Conservation (phyloP, 768 basidiomycete species). For the Boletus huronensis region DNA sequence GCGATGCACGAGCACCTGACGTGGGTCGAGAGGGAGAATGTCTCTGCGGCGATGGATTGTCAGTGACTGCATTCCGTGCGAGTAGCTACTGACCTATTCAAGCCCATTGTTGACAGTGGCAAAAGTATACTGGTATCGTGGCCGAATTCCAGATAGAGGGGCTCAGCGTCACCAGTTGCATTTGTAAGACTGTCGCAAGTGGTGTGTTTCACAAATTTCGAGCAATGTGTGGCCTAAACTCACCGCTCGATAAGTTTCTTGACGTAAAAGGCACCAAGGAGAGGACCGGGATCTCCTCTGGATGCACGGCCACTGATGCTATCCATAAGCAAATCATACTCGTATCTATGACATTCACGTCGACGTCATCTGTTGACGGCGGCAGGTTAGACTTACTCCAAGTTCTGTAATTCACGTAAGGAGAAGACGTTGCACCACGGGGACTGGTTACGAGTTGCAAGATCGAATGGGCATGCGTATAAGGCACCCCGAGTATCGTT, state of each 20-base stretch:
- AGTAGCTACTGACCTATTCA: conserved; percentile 32
- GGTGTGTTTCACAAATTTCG: neutral
- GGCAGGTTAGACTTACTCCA: conserved; percentile 31
- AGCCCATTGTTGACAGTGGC: conserved; percentile 36
- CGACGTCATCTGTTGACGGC: neutral
- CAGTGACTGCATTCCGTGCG: neutral
- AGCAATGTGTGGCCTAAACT: neutral
- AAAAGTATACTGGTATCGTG: conserved; percentile 41
- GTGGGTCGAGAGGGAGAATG: conserved; percentile 26
- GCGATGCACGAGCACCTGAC: conserved; percentile 27
- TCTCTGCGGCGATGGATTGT: conserved; percentile 27
- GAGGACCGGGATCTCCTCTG: conserved; percentile 31
- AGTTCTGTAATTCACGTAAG: conserved; percentile 30
- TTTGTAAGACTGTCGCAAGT: conserved; percentile 31
- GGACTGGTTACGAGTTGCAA: conserved; percentile 34
- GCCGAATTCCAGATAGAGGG: conserved; percentile 41
- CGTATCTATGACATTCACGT: conserved; percentile 28
- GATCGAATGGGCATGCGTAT: conserved; percentile 42
- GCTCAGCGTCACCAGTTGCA: conserved; percentile 30
- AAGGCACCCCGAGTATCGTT: conserved; percentile 38
- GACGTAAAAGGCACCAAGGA: conserved; percentile 39
- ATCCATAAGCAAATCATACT: conserved; percentile 39
- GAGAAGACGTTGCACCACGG: conserved; percentile 42
- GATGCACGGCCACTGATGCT: conserved; percentile 35
- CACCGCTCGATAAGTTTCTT: conserved; percentile 39